phyloP scores from a whole-genome alignment of 495 filamentous ascomycete species.

The Tuber calosporum region DNA sequence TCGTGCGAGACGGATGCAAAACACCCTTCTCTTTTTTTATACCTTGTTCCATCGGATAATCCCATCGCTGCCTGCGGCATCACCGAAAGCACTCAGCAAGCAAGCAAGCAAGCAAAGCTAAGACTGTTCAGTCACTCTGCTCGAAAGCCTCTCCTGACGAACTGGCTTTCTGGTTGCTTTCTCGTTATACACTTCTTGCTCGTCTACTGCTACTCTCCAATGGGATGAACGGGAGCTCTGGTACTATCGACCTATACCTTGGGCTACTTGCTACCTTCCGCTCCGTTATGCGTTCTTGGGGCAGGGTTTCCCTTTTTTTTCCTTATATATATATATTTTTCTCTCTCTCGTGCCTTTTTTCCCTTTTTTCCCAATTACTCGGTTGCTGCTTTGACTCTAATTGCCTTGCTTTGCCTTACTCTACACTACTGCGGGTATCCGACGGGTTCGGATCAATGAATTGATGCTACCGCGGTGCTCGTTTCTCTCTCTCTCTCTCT shows the following conservation, averaged over 20 bases:
- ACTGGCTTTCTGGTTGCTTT: not conserved
- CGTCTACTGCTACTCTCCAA: not conserved
- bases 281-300: not conserved
- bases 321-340: not conserved
- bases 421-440: not conserved
- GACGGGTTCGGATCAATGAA: not conserved
- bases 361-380: not conserved
- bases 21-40: not conserved
- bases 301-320: not conserved
- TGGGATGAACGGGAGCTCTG: not conserved
- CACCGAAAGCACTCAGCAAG: not conserved
- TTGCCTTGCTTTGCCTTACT: not conserved
- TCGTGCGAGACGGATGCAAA: not conserved
- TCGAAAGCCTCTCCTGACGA: not conserved
- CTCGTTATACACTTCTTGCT: conserved; percentile 2
- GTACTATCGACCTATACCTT: not conserved
- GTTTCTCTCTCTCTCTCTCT: not conserved
- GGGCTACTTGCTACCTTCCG: not conserved
- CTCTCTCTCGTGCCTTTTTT: not conserved
- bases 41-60: not conserved
- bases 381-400: not conserved
- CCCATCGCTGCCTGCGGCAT: not conserved
- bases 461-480: not conserved
- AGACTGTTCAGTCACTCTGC: not conserved
- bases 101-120: not conserved